These are phyloP conservation scores for Candida ponderosae DNA, from an alignment of 805 yeast species.

Conservation along the genomic window DNA sequence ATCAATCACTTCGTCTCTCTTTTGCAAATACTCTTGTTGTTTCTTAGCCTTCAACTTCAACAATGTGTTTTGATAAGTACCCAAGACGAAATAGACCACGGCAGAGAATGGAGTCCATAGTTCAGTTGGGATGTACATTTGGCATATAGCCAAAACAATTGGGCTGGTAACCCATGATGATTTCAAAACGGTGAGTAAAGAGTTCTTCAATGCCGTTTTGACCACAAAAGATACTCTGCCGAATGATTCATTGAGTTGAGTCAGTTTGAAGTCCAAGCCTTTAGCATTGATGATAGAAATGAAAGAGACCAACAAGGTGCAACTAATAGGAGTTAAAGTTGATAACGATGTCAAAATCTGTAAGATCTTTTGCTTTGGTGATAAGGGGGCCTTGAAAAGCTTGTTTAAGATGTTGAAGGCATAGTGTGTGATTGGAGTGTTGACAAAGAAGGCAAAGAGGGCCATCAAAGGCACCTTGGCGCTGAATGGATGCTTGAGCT, in stretches of 20 bases:
- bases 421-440: constrained; percentile 53
- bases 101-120: constrained; percentile 61
- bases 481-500: constrained; percentile 15
- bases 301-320: constrained; percentile 43
- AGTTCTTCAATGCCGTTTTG: constrained; percentile 27
- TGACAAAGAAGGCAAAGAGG: constrained; percentile 43
- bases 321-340: constrained; percentile 48
- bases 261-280: constrained; percentile 8
- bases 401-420: constrained; percentile 39
- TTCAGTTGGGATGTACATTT: constrained; percentile 46
- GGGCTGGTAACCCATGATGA: constrained; percentile 50
- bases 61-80: constrained; percentile 53
- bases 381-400: constrained; percentile 35
- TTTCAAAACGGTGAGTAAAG: constrained; percentile 38
- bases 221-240: constrained; percentile 6
- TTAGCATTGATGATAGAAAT: constrained; percentile 39
- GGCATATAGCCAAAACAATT: constrained; percentile 45
- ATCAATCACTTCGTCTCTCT: constrained; percentile 13
- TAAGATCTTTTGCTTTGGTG: constrained; percentile 29
- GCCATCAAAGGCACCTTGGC: constrained; percentile 45
- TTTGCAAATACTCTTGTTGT: constrained; percentile 10
- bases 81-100: constrained; percentile 48
- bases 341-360: constrained; percentile 45
- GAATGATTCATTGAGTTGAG: not conserved
- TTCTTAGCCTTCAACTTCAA: constrained; percentile 32